Evolutionary conservation across 164 flowering plant species (phyloP), one percentile per base, ranked within the genome.

Genomic region (Magnolia changhungtana): DNA sequence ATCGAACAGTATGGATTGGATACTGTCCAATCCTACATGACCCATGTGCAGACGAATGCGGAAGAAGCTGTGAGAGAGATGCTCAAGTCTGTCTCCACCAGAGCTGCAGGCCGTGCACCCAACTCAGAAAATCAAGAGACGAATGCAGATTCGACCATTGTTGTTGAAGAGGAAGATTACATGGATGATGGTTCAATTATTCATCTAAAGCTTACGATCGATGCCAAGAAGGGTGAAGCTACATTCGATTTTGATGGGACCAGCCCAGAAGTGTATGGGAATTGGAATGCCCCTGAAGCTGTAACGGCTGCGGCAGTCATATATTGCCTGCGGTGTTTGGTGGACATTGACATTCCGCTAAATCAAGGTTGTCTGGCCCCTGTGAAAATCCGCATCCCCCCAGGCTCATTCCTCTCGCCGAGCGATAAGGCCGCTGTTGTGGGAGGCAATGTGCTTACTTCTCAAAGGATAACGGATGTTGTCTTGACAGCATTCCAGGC

Each of bases 211-310:
- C 96, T 96, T 37, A 83, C 93, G 0, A 92, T 96, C 29, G 87
- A 96, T 84, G 45, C 89, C 21, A 50, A 75, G 49, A 92, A 88
- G 81, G 99, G 99, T 23, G 97, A 94, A 85, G 97, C 97, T 5
- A 68, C 75, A 69, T 96, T 96, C 78, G 97, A 96, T 80, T 96
- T 96, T 81, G 74, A 74, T 67, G 96, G 97, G 75, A 90, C 96
- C n/a, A 92, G 97, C 81, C 87, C 98, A 0, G 98, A 94, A 84
- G 99, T 96, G 21, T 92, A 90, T 82, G 98, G 98, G 27, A 96
- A 96, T 71, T 96, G 99, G 99, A 96, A 96, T 86, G 92, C 99
- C 6, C 99, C 99, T 19, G 97, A 96, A 82, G 99, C 99, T 55
- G 99, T 96, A 11, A 94, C 97, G 20, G 85, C 92, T 19, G 98